Base-by-base conservation (phyloP, 1,284 basidiomycete species). In the Fereydounia khargensis region DNA sequence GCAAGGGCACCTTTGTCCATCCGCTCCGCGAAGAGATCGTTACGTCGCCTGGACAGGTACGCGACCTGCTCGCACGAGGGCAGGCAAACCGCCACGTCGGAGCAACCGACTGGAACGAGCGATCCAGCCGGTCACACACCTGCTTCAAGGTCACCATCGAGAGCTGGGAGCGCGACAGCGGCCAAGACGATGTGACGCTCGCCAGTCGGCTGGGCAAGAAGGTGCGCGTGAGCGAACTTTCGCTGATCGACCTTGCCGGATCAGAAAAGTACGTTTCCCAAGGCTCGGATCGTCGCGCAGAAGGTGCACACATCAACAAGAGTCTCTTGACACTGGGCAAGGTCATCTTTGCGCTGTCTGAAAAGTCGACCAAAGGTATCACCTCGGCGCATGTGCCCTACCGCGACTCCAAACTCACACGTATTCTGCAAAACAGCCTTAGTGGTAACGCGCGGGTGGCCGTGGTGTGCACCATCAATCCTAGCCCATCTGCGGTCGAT, bases 41-140 rank as follows among this genome's bases (percentile, higher is more conserved):
- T 30, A 94, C 90, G 14, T 87, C 86, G 55, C 80, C 94, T 33
- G 87, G 88, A 60, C 84, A 87, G 39, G 89, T 97, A 13, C 83
- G 84, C 34, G 87, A 89, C 47, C 86, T 97, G 4, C 79, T 98
- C 42, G 81, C 83, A 55, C 80, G 89, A 19, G 94, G 94, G 7
- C 89, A 92, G 73, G 85, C 86, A 1, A 88, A 91, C 68, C 79
- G 94, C 31, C 82, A 91, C 59, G 92, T 91, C 3, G 92, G 91
- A 0, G 88, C 85, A 59, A 98, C 94, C 13, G 94, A 98, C 75
- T 98, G 91, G 90, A 98, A 98, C 74, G 89, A 91, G 68, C 79
- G 91, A 33, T 91, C 88, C 78, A 91, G 88, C 65, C 82, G 94
- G 18, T 89, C 86, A 78, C 94, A 97, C 77, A 90, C 88, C 53